Conservation (phyloP, 345 rosid species). For the Alliaria petiolata region DNA sequence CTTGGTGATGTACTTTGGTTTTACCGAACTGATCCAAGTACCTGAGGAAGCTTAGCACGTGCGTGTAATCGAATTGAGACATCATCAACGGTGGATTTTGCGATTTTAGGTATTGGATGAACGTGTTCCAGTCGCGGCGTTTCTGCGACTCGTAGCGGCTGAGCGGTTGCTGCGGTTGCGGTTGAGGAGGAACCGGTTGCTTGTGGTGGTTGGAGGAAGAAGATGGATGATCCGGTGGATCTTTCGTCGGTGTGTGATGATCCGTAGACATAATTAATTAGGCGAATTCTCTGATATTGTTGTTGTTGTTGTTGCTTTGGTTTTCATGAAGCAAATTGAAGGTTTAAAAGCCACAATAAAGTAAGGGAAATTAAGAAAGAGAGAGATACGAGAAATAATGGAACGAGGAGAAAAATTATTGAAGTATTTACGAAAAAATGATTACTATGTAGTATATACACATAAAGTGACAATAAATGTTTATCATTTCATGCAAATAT, state of each 20-base stretch:
- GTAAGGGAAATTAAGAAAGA: conserved; percentile 3
- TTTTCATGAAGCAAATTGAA: not conserved
- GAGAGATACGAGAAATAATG: conserved; percentile 16
- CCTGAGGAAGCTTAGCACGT: conserved; percentile 76
- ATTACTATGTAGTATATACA: not conserved
- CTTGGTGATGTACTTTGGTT: conserved; percentile 84
- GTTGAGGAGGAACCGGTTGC: conserved; percentile 14
- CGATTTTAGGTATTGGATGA: conserved; percentile 77
- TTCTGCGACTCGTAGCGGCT: conserved; percentile 93
- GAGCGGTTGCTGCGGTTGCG: conserved; percentile 33
- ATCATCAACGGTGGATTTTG: conserved; percentile 71
- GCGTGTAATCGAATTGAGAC: conserved; percentile 72
- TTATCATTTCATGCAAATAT: not conserved
- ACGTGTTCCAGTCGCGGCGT: conserved; percentile 91
- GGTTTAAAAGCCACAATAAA: conserved; percentile 16
- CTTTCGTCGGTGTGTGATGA: conserved; percentile 29
- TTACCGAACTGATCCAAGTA: conserved; percentile 95
- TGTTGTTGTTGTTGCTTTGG: not conserved
- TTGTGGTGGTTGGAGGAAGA: conserved; percentile 23
- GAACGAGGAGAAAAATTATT: not conserved
- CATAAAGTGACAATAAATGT: not conserved
- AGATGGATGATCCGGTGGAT: conserved; percentile 32
- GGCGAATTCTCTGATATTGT: conserved; percentile 1
- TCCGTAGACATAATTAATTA: conserved; percentile 19
- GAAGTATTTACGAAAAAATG: conserved; percentile 6